Evolutionary conservation across 306 rosid species (phyloP), one percentile per base, ranked within the genome.

Genomic region (Senna tora): DNA sequence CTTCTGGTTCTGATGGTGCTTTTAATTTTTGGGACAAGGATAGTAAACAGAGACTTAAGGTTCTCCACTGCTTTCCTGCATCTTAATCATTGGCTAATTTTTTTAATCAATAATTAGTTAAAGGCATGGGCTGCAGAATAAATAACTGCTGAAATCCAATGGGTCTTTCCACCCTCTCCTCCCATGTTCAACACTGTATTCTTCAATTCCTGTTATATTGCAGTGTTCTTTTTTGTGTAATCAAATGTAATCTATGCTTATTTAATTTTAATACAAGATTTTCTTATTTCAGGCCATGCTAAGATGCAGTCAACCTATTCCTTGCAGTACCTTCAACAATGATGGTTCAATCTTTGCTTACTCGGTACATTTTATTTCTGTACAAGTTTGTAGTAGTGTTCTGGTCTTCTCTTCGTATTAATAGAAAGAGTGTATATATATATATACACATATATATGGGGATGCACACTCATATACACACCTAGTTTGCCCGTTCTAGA

Each of bases 1-100:
- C 99, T 50, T 88, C 99, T 9, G 99, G 99, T 47, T 94, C 97
- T 32, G 97, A 91, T 68, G 99, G 99, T 59, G 92, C 99, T 62
- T 91, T 89, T 79, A 89, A 94, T 82, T 91, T 94, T 89, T 91
- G 99, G 96, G 97, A 91, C 55, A 91, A 94, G 78, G 96, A 94
- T 88, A 94, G 96, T 65, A 94, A 91, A 80, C 97, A 94, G 72
- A 94, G 97, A 79, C 97, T 91, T 42, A 94, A 94, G 97, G 97
- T 93, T 60, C 64, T 58, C 5, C 62, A 2, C 28, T 16, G 7
- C 46, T 13, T 28, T 28, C 61, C 2, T 55, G 28, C 36, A 33
- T 32, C n/a, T 7, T 4, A 32, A 15, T n/a, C 14, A 8, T 22
- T 7, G 3, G 9, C 25, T 0, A 15, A n/a, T n/a, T 33, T 59